Conservation (phyloP, 2,329 filamentous ascomycete species). For the Basipetospora chlamydospora region DNA sequence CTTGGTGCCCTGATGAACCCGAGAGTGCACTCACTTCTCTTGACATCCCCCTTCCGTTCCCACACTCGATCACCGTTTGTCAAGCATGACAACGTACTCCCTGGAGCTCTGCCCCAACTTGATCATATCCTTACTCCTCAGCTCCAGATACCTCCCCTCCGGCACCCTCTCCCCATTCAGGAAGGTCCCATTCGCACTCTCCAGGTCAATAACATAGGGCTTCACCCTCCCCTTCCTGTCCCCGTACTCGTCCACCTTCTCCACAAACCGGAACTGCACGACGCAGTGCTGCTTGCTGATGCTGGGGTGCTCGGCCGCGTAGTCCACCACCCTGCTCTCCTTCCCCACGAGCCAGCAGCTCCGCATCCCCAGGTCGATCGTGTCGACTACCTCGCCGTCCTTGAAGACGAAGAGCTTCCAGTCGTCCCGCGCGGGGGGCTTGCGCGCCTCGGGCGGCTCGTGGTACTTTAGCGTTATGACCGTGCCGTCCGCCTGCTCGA, state of each 20-base stretch:
- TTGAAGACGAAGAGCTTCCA: slow-evolving; percentile 97
- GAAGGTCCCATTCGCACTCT: slow-evolving; percentile 79
- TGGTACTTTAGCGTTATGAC: slow-evolving; percentile 84
- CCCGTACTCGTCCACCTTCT: slow-evolving; percentile 73
- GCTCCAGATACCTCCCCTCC: slow-evolving; percentile 66
- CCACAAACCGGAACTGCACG: slow-evolving; percentile 77
- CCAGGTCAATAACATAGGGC: slow-evolving; percentile 86
- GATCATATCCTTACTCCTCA: slow-evolving; percentile 78
- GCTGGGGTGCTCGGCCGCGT: slow-evolving; percentile 77
- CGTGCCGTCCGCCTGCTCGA: slow-evolving; percentile 57
- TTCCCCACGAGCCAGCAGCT: slow-evolving; percentile 88
- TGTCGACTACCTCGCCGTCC: slow-evolving; percentile 63
- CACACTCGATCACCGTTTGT: neutral
- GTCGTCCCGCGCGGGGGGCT: slow-evolving; percentile 59
- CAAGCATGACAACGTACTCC: slow-evolving; percentile 90
- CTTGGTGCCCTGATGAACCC: too few species aligned
- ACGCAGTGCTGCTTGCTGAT: slow-evolving; percentile 93
- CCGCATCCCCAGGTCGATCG: slow-evolving; percentile 57
- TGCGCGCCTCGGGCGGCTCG: slow-evolving; percentile 84
- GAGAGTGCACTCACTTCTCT: too few species aligned
- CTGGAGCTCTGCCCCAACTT: slow-evolving; percentile 76
- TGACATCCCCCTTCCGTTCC: neutral
- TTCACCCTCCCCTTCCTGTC: slow-evolving; percentile 66
- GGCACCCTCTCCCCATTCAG: slow-evolving; percentile 66
- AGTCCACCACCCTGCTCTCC: slow-evolving; percentile 66